Conservation (phyloP, 768 basidiomycete species). For the Tylopilus plumbeoviolaceoides region DNA sequence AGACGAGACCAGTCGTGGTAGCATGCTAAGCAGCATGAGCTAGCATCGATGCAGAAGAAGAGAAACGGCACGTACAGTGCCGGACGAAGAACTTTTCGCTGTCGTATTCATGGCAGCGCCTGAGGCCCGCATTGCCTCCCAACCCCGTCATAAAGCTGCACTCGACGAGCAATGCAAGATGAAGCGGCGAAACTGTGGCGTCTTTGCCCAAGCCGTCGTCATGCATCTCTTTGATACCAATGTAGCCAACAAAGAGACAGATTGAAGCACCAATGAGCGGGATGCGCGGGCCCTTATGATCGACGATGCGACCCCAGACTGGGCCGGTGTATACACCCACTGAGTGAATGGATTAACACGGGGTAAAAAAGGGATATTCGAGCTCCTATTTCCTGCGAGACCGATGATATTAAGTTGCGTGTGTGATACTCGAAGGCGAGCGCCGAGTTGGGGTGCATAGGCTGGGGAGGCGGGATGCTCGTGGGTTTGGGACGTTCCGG, state of each 20-base stretch:
- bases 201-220: conserved; percentile 45
- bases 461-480: conserved; percentile 38
- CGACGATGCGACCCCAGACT: conserved; percentile 75
- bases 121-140: conserved; percentile 71
- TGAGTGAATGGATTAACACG: conserved; percentile 18
- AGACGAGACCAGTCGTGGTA: conserved; percentile 69
- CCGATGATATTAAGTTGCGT: conserved; percentile 82
- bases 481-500: background rate
- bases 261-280: conserved; percentile 57
- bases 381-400: conserved; percentile 64
- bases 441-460: conserved; percentile 82
- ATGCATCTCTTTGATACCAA: conserved; percentile 67
- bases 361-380: background rate
- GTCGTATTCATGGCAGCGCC: conserved; percentile 71
- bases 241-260: conserved; percentile 66
- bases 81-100: conserved; percentile 78
- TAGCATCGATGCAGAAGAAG: background rate
- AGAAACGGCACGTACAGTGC: conserved; percentile 43
- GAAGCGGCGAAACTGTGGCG: conserved; percentile 37
- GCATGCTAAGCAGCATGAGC: conserved; percentile 43
- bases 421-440: conserved; percentile 69
- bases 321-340: conserved; percentile 82
- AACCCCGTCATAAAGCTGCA: conserved; percentile 73
- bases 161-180: conserved; percentile 49
- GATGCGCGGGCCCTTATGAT: conserved; percentile 65